A percentile compares a stretch with the other conserved stretches of the same genome.
Evolutionary conservation across 805 yeast genomes (phyloP).

Genomic region (Yamadazyma tumulicola): DNA sequence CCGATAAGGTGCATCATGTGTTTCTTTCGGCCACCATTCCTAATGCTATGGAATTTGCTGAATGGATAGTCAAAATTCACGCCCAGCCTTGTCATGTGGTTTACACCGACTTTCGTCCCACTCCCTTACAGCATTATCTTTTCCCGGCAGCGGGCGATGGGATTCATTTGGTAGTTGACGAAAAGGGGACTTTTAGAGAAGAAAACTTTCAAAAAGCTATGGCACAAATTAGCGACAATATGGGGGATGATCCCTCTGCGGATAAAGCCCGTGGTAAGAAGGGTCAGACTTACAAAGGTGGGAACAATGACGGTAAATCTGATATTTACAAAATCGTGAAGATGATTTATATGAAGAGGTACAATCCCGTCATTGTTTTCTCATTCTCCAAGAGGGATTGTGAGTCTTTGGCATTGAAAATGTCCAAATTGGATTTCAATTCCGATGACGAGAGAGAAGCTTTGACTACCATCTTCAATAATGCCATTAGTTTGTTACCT

Average conservation of each 20-base stretch:
- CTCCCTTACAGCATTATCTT: conserved; percentile 94
- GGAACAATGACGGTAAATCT: conserved; percentile 67
- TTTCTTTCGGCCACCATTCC: conserved; percentile 96
- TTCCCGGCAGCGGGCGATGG: conserved; percentile 99
- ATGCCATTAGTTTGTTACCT: conserved; percentile 84
- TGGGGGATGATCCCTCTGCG: conserved; percentile 78
- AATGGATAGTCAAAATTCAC: conserved; percentile 96
- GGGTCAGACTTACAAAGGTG: conserved; percentile 86
- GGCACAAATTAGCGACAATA: conserved; percentile 81
- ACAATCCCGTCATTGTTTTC: conserved; percentile 97
- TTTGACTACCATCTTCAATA: conserved; percentile 81
- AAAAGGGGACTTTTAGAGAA: conserved; percentile 91
- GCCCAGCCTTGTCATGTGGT: conserved; percentile 98
- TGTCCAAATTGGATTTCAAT: conserved; percentile 94
- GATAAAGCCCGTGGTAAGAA: conserved; percentile 62
- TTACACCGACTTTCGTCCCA: conserved; percentile 97
- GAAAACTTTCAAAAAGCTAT: conserved; percentile 98
- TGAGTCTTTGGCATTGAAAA: conserved; percentile 87
- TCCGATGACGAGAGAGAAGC: conserved; percentile 92
- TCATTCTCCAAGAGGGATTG: conserved; percentile 98
- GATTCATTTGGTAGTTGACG: conserved; percentile 95
- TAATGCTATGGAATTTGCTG: conserved; percentile 98
- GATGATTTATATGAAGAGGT: conserved; percentile 95
- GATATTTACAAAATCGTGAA: conserved; percentile 96
- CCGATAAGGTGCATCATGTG: conserved; percentile 92